Evolutionary conservation across 2,329 filamentous ascomycete genomes (phyloP).

Genomic region (Curvularia spicifera): DNA sequence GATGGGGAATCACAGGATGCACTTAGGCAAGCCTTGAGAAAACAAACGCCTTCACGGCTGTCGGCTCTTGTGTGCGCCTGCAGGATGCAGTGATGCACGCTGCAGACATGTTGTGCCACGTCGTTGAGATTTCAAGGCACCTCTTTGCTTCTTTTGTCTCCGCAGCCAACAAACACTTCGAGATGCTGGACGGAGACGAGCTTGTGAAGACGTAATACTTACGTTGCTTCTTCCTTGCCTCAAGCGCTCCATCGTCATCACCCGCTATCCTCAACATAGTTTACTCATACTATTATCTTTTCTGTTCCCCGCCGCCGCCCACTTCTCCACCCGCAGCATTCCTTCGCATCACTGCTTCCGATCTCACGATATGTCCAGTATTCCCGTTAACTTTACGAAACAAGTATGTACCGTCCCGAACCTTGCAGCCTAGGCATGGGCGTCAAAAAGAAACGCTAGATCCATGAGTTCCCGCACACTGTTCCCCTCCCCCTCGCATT

Average conservation of each 20-base stretch:
- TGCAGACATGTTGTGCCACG: neutral
- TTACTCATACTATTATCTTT: neutral
- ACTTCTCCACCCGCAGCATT: neutral
- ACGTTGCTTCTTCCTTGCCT: constrained; percentile 1
- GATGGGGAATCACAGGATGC: neutral
- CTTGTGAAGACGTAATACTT: constrained; percentile 1
- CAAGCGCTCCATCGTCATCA: neutral
- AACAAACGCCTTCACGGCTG: neutral
- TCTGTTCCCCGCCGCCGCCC: neutral
- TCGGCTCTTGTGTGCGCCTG: neutral
- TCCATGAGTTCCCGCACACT: constrained; percentile 8
- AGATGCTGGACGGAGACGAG: neutral
- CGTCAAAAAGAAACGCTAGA: constrained; percentile 6
- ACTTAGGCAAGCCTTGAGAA: constrained; percentile 5
- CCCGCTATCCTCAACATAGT: neutral
- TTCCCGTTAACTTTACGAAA: constrained; percentile 3
- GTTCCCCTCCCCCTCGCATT: neutral
- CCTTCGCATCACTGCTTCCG: constrained; percentile 10
- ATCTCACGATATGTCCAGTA: neutral
- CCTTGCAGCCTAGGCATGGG: neutral
- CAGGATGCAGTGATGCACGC: neutral
- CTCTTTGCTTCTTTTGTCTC: neutral
- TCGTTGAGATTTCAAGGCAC: neutral
- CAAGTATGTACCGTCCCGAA: neutral
- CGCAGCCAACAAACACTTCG: neutral